Base-by-base conservation (phyloP, 1,284 basidiomycete genomes). In the Sphagnurus paluster region DNA sequence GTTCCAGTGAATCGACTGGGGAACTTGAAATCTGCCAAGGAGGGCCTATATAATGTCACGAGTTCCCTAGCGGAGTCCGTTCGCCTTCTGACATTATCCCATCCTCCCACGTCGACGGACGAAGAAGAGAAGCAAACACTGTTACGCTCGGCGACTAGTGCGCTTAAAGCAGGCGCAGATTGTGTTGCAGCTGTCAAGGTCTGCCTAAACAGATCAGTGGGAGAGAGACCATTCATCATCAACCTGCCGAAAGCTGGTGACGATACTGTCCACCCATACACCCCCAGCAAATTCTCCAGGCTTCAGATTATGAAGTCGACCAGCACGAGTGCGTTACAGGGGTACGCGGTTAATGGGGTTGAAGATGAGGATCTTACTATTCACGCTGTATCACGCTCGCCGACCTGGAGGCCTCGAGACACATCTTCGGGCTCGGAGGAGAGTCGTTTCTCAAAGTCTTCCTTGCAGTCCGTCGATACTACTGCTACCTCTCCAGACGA, bases 21-120 rank as follows among this genome's bases (percentile, higher is more conserved):
- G 19, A 75, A 76, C 55, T 73, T 96, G 19, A 78, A 75, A 50
- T 70, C 73, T 20, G 84, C 90, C 2, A 91, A 94, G 63, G 88
- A 91, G 54, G 80, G 82, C 14, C 72, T 98, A 32, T 98, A 94
- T 66, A 82, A 82, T 46, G 84, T 92, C 16, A 94, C 93, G 1
- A 89, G 84, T 44, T 77, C 79, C n/a, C 76, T 99, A 34, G 93
- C 95, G 37, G 90, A 96, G 53, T 86, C 91, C 2, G 90, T 96
- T 16, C 82, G 91, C 42, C 74, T 84, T 48, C 76, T 90, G 36
- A 80, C 82, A 14, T 65, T 77, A 19, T 70, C 76, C 4, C 66
- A 76, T 25, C 68, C 75, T 5, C 66, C 75, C 14, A 72, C 71
- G 17, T 67, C 77, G 56, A 80, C 79, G 29, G 84, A 89, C 60